Evolutionary conservation across 495 filamentous ascomycete species (phyloP), one percentile per base, ranked within the genome.

Genomic region (Aspergillus biplanus): DNA sequence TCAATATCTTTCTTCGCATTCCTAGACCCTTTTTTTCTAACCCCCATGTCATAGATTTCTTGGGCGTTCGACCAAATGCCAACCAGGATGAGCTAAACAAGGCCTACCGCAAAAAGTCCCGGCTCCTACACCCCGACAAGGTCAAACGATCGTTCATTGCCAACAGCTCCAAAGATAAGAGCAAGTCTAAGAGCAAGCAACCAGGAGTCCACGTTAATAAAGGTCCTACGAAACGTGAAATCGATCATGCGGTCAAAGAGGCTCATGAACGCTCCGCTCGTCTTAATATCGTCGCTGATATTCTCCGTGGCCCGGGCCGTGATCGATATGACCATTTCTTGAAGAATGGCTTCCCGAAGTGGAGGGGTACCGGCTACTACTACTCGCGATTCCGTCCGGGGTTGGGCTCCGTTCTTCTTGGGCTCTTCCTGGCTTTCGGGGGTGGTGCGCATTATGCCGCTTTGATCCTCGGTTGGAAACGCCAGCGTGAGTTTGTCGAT

Each of bases 301-400:
- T 99, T 68, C 87, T 99, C 21, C 88, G 90, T 58, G 92, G 94
- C 2, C 79, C 87, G 3, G 79, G 79, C 21, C 86, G 96, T 47
- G 92, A 90, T 68, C 90, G 96, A 56, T 99, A 99, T 74, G 93
- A 99, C 74, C 87, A 97, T 74, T 99, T 99, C 80, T 80, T 99
- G 58, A 83, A 81, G 69, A 92, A 97, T 77, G 95, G 95, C 21
- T 99, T 99, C 77, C 95, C 95, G 11, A 87, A 85, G 53, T 99
- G 96, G 95, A 91, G 90, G 74, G 95, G 96, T 37, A 97, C 95
- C 16, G 96, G 93, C 57, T 99, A 98, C 82, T 98, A 97, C 82
- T 99, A 98, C 78, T 88, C 83, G 58, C 89, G 95, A 7, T 97
- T 92, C 83, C 86, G 95, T 33, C 95, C 95, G 1, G 95, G 95